Base-by-base conservation (phyloP, 148 eudicot genomes). In the Polygonum aviculare region DNA sequence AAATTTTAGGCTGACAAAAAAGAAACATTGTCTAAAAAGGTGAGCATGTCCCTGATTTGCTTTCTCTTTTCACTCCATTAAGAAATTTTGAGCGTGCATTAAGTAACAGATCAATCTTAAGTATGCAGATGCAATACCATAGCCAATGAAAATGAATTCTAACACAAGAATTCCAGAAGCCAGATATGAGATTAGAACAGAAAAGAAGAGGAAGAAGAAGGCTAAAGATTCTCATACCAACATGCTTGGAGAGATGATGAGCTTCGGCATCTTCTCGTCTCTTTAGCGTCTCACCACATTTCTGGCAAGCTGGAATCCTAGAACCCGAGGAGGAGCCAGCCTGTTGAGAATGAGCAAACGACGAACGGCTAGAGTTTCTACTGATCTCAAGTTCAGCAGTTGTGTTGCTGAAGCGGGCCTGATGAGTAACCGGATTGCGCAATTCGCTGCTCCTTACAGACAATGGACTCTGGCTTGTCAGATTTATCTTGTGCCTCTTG, bases 221-320 rank as follows among this genome's bases (percentile, higher is more conserved):
- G 40, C 71, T 14, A 69, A 76, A 69, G 60, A 18, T 31, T 44
- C 41, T 39, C 5, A 57, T 79, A 91, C 96, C 93, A 63, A 89
- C 88, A 86, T 91, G 96, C 62, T 86, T 83, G 63, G 88, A 83
- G 63, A 87, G 90, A 81, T 87, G 83, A 86, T 91, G 96, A 16
- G 31, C 79, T 77, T 91, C 93, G 80, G 79, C 78, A 73, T 81
- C 89, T 80, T 86, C 86, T 81, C 86, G 81, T 75, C 77, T 87
- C 9, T 80, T 78, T 76, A 91, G 89, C 50, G 77, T 79, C 69
- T 85, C 91, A 16, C 91, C 88, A 81, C 96, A 91, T 78, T 86
- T 84, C 33, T 77, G 82, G 69, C 94, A 90, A 72, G 74, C 71
- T 52, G 78, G 45, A 60, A 59, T 62, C 47, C 22, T 65, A 14